These are phyloP conservation scores for Amaranthus tricolor DNA, from an alignment of 179 eudicot species.

Conservation along the genomic window DNA sequence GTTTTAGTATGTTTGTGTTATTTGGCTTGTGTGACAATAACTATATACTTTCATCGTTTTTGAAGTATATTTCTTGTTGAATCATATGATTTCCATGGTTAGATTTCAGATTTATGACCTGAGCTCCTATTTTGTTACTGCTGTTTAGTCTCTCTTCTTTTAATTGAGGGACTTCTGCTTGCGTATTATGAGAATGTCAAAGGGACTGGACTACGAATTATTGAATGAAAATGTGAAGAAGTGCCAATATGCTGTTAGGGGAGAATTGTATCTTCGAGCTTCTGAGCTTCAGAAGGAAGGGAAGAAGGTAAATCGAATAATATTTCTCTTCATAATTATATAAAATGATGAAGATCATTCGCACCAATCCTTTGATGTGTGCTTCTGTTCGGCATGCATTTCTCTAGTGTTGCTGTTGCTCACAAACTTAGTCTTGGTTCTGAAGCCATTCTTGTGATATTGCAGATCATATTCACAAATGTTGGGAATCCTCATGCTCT, in stretches of 20 bases:
- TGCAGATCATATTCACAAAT: constrained; percentile 96
- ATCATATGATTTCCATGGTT: not conserved
- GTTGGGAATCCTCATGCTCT: constrained; percentile 99
- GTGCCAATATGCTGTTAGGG: constrained; percentile 94
- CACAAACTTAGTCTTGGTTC: not conserved
- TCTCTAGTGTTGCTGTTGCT: not conserved
- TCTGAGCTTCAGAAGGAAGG: constrained; percentile 99
- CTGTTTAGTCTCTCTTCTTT: constrained; percentile 14
- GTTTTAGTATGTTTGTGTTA: not conserved
- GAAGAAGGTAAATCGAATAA: constrained; percentile 56
- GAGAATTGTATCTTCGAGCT: constrained; percentile 99
- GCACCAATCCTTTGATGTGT: too few species aligned
- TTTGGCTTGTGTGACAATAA: not conserved
- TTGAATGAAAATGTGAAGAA: constrained; percentile 95
- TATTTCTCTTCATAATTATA: not conserved
- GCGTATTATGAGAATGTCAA: constrained; percentile 48
- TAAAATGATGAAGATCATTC: too few species aligned
- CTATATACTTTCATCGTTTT: not conserved
- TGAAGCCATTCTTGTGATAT: constrained; percentile 18
- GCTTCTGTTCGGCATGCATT: too few species aligned
- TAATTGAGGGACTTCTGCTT: constrained; percentile 21
- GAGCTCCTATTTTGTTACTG: constrained; percentile 13
- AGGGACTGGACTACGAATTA: constrained; percentile 72
- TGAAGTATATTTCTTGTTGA: not conserved
- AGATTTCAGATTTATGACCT: constrained; percentile 27